Conservation (phyloP, 2,329 filamentous ascomycete species). For the Colletotrichum brevisporum region DNA sequence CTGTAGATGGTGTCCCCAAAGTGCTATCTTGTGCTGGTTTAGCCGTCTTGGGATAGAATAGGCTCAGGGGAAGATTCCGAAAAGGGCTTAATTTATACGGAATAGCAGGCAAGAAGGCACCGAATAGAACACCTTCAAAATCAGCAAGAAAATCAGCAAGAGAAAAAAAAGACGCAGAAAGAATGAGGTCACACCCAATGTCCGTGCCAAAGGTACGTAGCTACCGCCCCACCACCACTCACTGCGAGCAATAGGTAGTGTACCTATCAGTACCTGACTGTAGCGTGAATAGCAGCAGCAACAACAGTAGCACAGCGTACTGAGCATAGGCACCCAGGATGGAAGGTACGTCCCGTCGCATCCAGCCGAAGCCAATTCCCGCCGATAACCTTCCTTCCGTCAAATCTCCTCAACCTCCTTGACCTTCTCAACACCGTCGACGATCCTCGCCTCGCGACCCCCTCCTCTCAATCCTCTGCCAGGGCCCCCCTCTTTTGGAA, state of each 20-base stretch:
- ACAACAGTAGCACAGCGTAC: neutral
- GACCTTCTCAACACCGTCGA: constrained; percentile 7
- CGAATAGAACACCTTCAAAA: neutral
- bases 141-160: neutral
- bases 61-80: too few species aligned
- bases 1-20: too few species aligned
- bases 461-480: neutral
- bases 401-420: constrained; percentile 6
- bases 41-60: too few species aligned
- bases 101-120: neutral
- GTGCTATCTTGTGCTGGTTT: too few species aligned
- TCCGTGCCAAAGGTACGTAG: constrained; percentile 21
- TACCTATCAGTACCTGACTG: neutral
- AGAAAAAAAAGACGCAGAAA: neutral
- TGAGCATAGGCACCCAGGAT: neutral
- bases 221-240: neutral
- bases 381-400: neutral
- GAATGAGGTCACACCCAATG: constrained; percentile 37
- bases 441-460: constrained; percentile 2
- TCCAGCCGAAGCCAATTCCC: constrained; percentile 26
- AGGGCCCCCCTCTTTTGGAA: neutral
- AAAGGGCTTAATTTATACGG: too few species aligned
- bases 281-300: too few species aligned
- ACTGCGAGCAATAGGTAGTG: neutral
- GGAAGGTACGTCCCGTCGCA: constrained; percentile 8